Percentiles rank a stretch among this genome's conserved stretches.
Evolutionary conservation across 106 monocot species (phyloP).

Genomic region (Dioscorea alata): DNA sequence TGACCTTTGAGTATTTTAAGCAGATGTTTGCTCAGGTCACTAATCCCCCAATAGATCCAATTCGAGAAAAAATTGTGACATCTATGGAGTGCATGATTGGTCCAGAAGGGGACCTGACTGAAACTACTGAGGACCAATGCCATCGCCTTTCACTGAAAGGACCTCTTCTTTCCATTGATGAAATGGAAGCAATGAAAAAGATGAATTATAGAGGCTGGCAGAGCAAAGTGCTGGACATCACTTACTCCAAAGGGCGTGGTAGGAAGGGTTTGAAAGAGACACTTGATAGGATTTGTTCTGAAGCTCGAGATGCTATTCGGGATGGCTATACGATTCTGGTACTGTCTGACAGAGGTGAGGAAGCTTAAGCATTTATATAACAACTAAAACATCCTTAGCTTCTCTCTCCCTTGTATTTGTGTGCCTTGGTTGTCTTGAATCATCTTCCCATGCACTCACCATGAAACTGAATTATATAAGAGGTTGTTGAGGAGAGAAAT

Average conservation of each 20-base stretch:
- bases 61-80: constrained; percentile 96
- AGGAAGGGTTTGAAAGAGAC: constrained; percentile 81
- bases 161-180: constrained; percentile 78
- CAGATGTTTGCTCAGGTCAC: constrained; percentile 99
- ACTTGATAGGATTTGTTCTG: constrained; percentile 78
- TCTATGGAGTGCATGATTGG: constrained; percentile 99
- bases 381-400: no score
- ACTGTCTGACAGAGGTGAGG: constrained; percentile 93
- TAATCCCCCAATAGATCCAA: constrained; percentile 98
- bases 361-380: not conserved
- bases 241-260: constrained; percentile 73
- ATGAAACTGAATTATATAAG: no score
- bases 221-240: constrained; percentile 87
- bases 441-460: no score
- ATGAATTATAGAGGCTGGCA: constrained; percentile 90
- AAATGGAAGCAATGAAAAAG: constrained; percentile 95
- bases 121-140: constrained; percentile 94
- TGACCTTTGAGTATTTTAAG: constrained; percentile 94
- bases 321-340: constrained; percentile 87
- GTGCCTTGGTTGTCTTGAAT: not conserved
- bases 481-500: no score
- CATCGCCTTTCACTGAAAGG: constrained; percentile 69
- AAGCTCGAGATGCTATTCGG: constrained; percentile 75
- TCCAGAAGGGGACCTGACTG: constrained; percentile 97
- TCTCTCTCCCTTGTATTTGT: not conserved